Evolutionary conservation across 2,329 filamentous ascomycete genomes (phyloP), one percentile per base, ranked within the genome.

Genomic region (Colletotrichum liaoningense): DNA sequence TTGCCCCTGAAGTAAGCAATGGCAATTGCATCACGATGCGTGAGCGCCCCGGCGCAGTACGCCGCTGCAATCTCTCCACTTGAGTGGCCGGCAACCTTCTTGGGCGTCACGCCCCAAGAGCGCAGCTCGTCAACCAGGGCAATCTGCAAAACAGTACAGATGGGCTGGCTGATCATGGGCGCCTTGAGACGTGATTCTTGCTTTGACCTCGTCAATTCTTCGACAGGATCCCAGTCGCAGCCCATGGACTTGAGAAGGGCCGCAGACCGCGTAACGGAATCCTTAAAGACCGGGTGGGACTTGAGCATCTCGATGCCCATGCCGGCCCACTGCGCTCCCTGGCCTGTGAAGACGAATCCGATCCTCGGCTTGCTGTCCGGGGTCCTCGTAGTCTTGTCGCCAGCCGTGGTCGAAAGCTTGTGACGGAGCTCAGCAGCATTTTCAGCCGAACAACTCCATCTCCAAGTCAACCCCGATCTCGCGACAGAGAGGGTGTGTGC

Each of bases 1-100:
- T 26, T 68, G 1, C 69, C 69, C 1, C 69, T 66, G 7, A n/a
- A 69, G 52, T 69, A 72, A 0, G 69, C 69, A 6, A 58, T 54
- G 1, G 14, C 65, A 0, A 64, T 6, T 1, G 65, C 57, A 8
- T 72, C 69, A 11, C 59, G 38, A 14, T 63, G 65, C 0, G 65
- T 69, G 16, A 72, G 42, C 4, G 54, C 57, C 3, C 69, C 69
- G 0, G 67, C 42, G n/a, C 74, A 74, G 63, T 83, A 84, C 1
- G 82, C 83, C 4, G 83, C 84, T 12, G 79, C 80, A 56, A 84
- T 83, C 74, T 85, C 83, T 8, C 83, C 83, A 28, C 79, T 81
- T 0, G 81, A 84, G 67, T 85, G 83, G 1, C 84, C 83, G 1
- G 81, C 76, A 0, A 83, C 81, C 16, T 72, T 69, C n/a, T 74